Base-by-base conservation (phyloP, 345 rosid species). In the Hibiscus mutabilis region DNA sequence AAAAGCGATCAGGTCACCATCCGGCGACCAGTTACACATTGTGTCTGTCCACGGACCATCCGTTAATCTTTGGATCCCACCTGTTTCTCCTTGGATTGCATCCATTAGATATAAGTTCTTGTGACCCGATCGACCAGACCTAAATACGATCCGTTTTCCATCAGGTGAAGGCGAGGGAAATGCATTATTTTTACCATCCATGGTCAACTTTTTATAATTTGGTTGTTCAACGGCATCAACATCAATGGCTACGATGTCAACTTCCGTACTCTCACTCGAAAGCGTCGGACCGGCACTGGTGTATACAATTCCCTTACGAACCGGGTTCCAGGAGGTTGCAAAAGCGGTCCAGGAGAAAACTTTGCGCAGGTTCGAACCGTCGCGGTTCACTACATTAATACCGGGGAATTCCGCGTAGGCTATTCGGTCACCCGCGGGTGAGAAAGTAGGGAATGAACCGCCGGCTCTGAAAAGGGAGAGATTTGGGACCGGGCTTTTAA, bases 31-130 rank as follows among this genome's bases (percentile, higher is more conserved):
- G 55, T 6, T 83, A 21, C 92, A 84, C 97, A 93, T 93, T 0
- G 97, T 91, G 57, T 91, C 98, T 0, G 81, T 84, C 98, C 98
- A 91, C 1, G 86, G 85, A 55, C 98, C 97, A 3, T 88, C 82
- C 1, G 97, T 93, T 58, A 93, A 69, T 60, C 88, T 82, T 29
- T 18, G 52, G 0, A 93, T 74, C 46, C 97, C 89, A 4, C 77
- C 82, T 0, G 2, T 13, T 73, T 93, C 98, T 0, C 98, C 98
- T 56, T 72, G 70, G 14, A 67, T 75, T 0, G 91, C 86, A 62
- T 93, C 98, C 93, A 93, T 91, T 75, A 88, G 68, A 71, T 93
- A 91, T 9, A 93, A 75, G 67, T 93, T 93, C 78, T 93, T 93
- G 19, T 93, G 76, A 66, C 98, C 98, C 16, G 97, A 66, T 15